Conservation (phyloP, 352 stramenopile species). For the Phytopythium aichiense region DNA sequence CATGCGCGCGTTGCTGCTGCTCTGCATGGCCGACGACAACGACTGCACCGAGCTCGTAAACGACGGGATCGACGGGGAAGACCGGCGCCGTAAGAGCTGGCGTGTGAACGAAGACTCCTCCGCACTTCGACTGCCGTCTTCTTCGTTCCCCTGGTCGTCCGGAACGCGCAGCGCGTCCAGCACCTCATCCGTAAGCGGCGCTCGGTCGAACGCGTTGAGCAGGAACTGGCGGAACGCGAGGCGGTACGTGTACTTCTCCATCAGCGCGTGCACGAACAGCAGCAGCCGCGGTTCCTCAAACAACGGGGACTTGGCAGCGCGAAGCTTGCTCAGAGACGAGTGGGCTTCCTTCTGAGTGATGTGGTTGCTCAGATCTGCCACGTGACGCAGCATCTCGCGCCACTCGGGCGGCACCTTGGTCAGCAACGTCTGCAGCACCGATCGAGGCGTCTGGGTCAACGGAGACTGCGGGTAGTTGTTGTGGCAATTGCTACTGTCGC, state of each 20-base stretch:
- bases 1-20: constrained; percentile 43
- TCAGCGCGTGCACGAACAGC: constrained; percentile 75
- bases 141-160: constrained; percentile 20
- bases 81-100: constrained; percentile 60
- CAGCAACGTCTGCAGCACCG: constrained; percentile 58
- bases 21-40: constrained; percentile 73
- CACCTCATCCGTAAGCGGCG: constrained; percentile 67
- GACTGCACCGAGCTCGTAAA: constrained; percentile 84
- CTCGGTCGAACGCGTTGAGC: constrained; percentile 80
- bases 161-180: constrained; percentile 56
- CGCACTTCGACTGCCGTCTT: not conserved
- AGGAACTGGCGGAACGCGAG: constrained; percentile 84
- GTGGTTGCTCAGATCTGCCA: constrained; percentile 85
- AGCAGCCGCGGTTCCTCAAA: constrained; percentile 84
- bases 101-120: constrained; percentile 23
- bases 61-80: constrained; percentile 83
- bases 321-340: constrained; percentile 80
- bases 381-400: constrained; percentile 70
- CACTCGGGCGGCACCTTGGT: constrained; percentile 68
- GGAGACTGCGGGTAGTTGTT: constrained; percentile 15
- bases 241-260: constrained; percentile 85
- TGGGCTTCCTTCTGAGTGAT: constrained; percentile 89
- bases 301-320: constrained; percentile 54
- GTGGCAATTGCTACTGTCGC: not conserved
- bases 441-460: constrained; percentile 56